Evolutionary conservation across 805 yeast genomes (phyloP), one percentile per base, ranked within the genome.

Genomic region (Metschnikowia lachancei): DNA sequence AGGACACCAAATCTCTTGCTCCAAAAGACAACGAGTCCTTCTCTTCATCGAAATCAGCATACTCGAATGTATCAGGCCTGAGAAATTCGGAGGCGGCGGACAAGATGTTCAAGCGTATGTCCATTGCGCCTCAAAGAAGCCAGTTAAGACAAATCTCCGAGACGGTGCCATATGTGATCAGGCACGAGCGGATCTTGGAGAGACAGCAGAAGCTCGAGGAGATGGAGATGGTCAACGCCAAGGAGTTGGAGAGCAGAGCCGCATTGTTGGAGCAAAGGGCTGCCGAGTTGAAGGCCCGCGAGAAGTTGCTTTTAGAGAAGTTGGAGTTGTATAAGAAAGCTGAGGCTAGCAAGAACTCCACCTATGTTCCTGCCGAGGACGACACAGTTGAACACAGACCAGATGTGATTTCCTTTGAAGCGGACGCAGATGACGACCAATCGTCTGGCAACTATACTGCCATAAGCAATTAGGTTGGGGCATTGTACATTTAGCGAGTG

Each of bases 201-300:
- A 82, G 87, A 63, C 91, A 87, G 59, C 87, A 82, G 47, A 86
- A 83, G 66, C 68, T 87, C 41, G 91, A 86, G 61, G 89, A 86
- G 56, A 67, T 87, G 66, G 95, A 87, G 62, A 83, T 83, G 58
- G 84, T 83, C 52, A 80, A 87, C 44, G 94, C 92, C 0, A 76
- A 76, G 59, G 92, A 85, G 57, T 70, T 87, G 57, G 81, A 88
- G 24, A 72, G 72, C 50, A 74, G 91, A 54, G 92, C 91, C n/a
- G 83, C 85, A 16, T 81, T 83, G 46, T 72, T 87, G 55, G 94
- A 87, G 61, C 80, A 76, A 58, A 83, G 82, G 58, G 92, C 92
- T 2, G 84, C 81, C 37, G 84, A 78, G 52, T 73, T 86, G 65
- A 86, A 84, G 68, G 69, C 75, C 50, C 80, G 81, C 66, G 94